Evolutionary conservation across 805 yeast species (phyloP).

Genomic region (Kodamaea sagamina): DNA sequence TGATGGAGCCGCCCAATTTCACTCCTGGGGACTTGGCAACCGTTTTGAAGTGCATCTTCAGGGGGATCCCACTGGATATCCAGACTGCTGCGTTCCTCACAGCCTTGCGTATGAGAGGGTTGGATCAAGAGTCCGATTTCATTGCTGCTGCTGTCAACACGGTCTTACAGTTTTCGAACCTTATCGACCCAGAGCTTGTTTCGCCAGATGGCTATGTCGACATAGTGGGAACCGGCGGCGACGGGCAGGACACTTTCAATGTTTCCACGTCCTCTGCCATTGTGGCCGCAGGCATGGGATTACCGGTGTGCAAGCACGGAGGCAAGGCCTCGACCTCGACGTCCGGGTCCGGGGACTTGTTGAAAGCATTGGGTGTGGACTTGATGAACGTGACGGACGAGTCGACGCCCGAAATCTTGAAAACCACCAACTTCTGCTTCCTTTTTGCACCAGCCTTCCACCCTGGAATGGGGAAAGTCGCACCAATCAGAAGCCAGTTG

Average conservation of each 20-base stretch:
- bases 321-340: conserved; percentile 94
- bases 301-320: conserved; percentile 90
- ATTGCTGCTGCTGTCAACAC: conserved; percentile 86
- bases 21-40: conserved; percentile 63
- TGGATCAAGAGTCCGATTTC: conserved; percentile 79
- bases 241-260: conserved; percentile 95
- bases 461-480: conserved; percentile 84
- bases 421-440: conserved; percentile 58
- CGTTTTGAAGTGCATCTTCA: conserved; percentile 63
- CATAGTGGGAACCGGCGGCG: conserved; percentile 99
- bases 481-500: conserved; percentile 68
- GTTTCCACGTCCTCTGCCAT: conserved; percentile 95
- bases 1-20: conserved; percentile 60
- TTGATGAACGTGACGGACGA: conserved; percentile 62
- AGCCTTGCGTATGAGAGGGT: conserved; percentile 66
- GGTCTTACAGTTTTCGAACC: conserved; percentile 62
- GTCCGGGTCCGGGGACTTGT: conserved; percentile 92
- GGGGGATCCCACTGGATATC: conserved; percentile 61
- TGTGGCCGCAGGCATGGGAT: conserved; percentile 85
- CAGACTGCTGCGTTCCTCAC: conserved; percentile 81
- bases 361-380: conserved; percentile 81
- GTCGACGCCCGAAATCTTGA: conserved; percentile 61
- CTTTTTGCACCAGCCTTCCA: conserved; percentile 94
- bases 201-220: conserved; percentile 65
- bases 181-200: conserved; percentile 48